These are phyloP conservation scores for Chamaenerion angustifolium DNA, from an alignment of 345 rosid species.

Conservation along the genomic window DNA sequence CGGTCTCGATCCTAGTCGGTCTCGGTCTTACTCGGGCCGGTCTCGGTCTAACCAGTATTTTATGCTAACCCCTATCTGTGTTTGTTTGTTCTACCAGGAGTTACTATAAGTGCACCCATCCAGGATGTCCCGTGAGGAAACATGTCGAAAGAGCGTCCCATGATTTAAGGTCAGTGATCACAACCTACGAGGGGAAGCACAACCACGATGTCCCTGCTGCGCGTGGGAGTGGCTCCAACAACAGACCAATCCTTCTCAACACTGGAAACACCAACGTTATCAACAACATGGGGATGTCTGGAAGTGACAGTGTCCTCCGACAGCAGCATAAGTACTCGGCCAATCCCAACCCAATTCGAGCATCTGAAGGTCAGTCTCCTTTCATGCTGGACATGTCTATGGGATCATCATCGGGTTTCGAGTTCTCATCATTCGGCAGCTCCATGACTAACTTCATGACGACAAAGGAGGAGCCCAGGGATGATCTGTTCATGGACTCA, in stretches of 20 bases:
- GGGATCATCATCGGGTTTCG: slow-evolving; percentile 13
- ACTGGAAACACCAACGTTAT: slow-evolving; percentile 5
- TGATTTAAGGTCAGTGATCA: slow-evolving; percentile 71
- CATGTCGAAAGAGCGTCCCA: slow-evolving; percentile 88
- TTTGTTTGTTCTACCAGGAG: no score
- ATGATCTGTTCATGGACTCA: slow-evolving; percentile 38
- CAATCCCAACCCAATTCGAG: slow-evolving; percentile 15
- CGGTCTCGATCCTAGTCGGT: no score
- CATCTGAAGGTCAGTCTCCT: slow-evolving; percentile 23
- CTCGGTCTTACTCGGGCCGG: no score
- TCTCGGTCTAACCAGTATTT: no score
- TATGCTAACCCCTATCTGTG: no score
- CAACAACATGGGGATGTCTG: neutral
- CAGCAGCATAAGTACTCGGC: slow-evolving; percentile 7
- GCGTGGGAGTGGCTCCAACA: slow-evolving; percentile 38
- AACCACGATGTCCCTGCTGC: slow-evolving; percentile 78
- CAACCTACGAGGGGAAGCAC: slow-evolving; percentile 94
- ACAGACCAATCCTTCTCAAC: slow-evolving; percentile 19
- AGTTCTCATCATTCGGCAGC: slow-evolving; percentile 27
- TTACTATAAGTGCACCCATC: slow-evolving; percentile 74
- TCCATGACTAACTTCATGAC: slow-evolving; percentile 27
- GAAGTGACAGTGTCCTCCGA: slow-evolving; percentile 20
- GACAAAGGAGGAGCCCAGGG: slow-evolving; percentile 51
- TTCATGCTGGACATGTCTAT: slow-evolving; percentile 16
- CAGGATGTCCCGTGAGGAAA: slow-evolving; percentile 78